Evolutionary conservation across 805 yeast genomes (phyloP).

Genomic region (Kodamaea kakaduensis): DNA sequence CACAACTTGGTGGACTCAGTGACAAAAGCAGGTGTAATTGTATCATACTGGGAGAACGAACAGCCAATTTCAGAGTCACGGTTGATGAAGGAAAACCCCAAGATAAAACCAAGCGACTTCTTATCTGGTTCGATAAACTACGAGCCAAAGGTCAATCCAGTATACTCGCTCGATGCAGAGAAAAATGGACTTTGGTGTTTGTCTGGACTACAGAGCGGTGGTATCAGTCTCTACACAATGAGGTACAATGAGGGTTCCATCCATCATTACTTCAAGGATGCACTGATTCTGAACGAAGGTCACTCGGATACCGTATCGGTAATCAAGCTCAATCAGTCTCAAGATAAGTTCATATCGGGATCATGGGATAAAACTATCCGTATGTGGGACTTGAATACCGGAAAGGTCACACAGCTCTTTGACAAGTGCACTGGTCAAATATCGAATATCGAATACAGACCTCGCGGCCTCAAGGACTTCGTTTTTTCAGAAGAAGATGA

Average conservation of each 20-base stretch:
- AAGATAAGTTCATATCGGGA: conserved; percentile 69
- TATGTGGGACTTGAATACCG: conserved; percentile 85
- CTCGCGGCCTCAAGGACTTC: conserved; percentile 48
- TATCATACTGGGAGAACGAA: conserved; percentile 95
- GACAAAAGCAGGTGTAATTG: conserved; percentile 75
- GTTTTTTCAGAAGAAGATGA: conserved; percentile 16
- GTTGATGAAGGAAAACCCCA: conserved; percentile 35
- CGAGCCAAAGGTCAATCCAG: conserved; percentile 74
- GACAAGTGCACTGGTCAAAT: conserved; percentile 71
- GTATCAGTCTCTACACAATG: conserved; percentile 78
- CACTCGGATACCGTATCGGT: conserved; percentile 78
- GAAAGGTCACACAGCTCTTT: conserved; percentile 48
- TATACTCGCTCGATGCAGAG: conserved; percentile 81
- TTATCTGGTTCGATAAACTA: conserved; percentile 36
- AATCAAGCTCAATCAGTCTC: conserved; percentile 56
- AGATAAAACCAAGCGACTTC: conserved; percentile 34
- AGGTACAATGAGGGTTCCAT: conserved; percentile 79
- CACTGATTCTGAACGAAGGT: conserved; percentile 32
- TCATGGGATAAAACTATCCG: conserved; percentile 83
- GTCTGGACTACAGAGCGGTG: conserved; percentile 80
- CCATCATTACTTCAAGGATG: conserved; percentile 62
- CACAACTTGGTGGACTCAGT: conserved; percentile 86
- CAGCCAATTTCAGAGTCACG: conserved; percentile 60
- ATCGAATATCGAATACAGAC: conserved; percentile 69
- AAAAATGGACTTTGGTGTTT: conserved; percentile 78